Conservation (phyloP, 1,139 yeast species). For the Geotrichum aggregatum region DNA sequence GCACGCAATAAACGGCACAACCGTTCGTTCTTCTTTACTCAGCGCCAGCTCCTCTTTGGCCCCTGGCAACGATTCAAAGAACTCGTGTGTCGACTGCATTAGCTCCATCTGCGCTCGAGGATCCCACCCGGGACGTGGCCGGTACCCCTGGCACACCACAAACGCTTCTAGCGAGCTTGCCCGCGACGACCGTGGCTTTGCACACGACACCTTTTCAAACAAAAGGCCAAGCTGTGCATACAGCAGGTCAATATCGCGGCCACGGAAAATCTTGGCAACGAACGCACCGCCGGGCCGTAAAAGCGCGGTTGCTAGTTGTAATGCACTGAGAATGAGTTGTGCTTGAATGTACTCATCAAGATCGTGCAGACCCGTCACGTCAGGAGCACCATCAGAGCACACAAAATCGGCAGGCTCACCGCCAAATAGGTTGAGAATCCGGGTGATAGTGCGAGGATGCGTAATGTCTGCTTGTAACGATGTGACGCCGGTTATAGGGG, state of each 20-base stretch:
- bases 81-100: slow-evolving; percentile 45
- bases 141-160: slow-evolving; percentile 84
- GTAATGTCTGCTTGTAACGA: slow-evolving; percentile 95
- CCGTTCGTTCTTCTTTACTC: slow-evolving; percentile 26
- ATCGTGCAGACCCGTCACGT: slow-evolving; percentile 95
- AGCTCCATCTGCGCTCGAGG: slow-evolving; percentile 49
- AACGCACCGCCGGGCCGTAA: slow-evolving; percentile 85
- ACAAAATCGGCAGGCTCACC: slow-evolving; percentile 94
- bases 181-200: slow-evolving; percentile 90
- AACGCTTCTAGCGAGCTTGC: slow-evolving; percentile 93
- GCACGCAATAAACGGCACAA: slow-evolving; percentile 89
- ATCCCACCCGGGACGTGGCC: slow-evolving; percentile 75
- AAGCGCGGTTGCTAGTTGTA: slow-evolving; percentile 84
- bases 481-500: slow-evolving; percentile 84
- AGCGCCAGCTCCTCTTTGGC: not conserved
- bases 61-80: slow-evolving; percentile 7
- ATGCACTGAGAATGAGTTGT: slow-evolving; percentile 82
- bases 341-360: slow-evolving; percentile 95
- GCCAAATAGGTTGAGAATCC: slow-evolving; percentile 73
- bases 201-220: slow-evolving; percentile 84
- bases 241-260: slow-evolving; percentile 86
- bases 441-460: slow-evolving; percentile 79
- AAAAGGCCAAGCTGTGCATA: slow-evolving; percentile 82
- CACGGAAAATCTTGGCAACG: slow-evolving; percentile 94
- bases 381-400: slow-evolving; percentile 97